Base-by-base conservation (phyloP, 2,329 filamentous ascomycete genomes). In the Diaporthe australafricana region DNA sequence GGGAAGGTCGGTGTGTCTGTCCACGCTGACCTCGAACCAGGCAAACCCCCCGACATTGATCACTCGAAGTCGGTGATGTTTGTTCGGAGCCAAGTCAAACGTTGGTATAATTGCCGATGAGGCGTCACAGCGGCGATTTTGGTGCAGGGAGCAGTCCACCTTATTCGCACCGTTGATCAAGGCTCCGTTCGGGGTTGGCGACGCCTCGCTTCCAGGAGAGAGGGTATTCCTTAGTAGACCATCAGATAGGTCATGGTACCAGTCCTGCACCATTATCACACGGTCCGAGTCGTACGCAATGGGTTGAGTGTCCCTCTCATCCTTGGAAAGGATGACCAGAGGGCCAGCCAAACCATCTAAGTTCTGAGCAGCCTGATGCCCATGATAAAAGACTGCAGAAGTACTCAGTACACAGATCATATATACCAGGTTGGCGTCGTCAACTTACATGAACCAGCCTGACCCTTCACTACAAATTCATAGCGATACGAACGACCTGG, bases 41-140 rank as follows among this genome's bases (percentile, higher is more conserved):
- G 91, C 91, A 77, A 93, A 93, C 0, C 90, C 91, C 14, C 90
- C 92, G 11, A 91, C 87, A 74, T 94, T 94, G 74, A 93, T 84
- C 74, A 94, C 86, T 17, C 92, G 88, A 62, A 94, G 81, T 53
- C 91, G 87, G 75, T 94, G 93, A 1, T 85, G 87, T 63, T 87
- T 85, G 2, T 87, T 86, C 1, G 87, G 84, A n/a, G 85, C 77
- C 5, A 91, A 80, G 25, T 85, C 80, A 8, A 90, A 78, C 1
- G 78, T 80, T 0, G 87, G 84, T 1, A 84, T 75, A 0, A 77
- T 75, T 0, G 80, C 77, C 1, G 82, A 79, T 0, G 80, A 76
- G 55, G 79, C 82, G 70, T 88, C 84, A 73, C 88, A 90, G 14
- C 79, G 76, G 76, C 86, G 79, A 60, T 77, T 57, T 3, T 81